Evolutionary conservation across 345 rosid species (phyloP).

Genomic region (Corymbia maculata): DNA sequence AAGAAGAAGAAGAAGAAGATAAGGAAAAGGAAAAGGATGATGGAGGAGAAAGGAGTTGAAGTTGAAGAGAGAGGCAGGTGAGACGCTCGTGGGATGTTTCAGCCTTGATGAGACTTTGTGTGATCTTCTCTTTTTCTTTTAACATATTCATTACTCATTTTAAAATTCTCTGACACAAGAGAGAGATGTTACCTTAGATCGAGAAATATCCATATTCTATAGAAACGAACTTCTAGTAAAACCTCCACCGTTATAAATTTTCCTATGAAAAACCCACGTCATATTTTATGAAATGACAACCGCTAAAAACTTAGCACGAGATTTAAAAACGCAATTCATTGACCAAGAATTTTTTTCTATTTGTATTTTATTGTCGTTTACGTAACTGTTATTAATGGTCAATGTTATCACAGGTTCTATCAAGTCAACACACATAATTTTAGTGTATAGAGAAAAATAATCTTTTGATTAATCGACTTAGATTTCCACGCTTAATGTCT

Average conservation of each 20-base stretch:
- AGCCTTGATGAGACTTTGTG: not conserved
- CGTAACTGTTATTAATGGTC: not conserved
- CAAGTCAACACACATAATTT: not conserved
- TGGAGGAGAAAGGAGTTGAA: not conserved
- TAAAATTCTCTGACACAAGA: not conserved
- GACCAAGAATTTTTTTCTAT: not conserved
- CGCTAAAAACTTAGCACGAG: not conserved
- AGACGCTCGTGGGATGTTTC: conserved; percentile 49
- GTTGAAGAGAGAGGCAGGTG: conserved; percentile 21
- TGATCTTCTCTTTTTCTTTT: not conserved
- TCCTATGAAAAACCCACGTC: not conserved
- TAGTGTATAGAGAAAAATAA: not conserved
- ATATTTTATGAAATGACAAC: not conserved
- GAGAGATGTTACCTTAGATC: not conserved
- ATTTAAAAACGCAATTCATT: not conserved
- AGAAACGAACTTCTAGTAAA: not conserved
- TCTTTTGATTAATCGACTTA: not conserved
- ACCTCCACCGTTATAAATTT: too few species aligned
- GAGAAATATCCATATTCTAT: not conserved
- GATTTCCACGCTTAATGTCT: not conserved
- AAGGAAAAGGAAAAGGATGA: conserved; percentile 3
- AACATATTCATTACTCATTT: not conserved
- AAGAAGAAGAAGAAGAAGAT: conserved; percentile 9
- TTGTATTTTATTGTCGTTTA: not conserved
- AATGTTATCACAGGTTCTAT: not conserved